phyloP scores from a whole-genome alignment of 306 rosid species.

The Prunus mira region DNA sequence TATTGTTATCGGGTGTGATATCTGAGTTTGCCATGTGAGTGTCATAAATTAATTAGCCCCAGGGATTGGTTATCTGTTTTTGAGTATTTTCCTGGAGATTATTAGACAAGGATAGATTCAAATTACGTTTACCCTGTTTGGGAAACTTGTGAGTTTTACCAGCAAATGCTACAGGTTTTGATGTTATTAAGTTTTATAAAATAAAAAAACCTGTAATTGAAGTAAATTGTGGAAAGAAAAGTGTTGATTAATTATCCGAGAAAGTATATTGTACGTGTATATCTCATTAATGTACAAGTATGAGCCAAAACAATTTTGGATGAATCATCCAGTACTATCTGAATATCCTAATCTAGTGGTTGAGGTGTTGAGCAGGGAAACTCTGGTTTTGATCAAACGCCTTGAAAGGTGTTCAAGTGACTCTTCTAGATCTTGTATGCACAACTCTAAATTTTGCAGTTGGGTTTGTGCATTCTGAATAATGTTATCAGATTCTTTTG shows the following conservation, averaged over 20 bases:
- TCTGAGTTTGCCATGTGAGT: not conserved
- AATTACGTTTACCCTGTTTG: not conserved
- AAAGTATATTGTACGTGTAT: not conserved
- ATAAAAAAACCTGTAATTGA: not conserved
- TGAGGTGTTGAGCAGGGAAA: slow-evolving; percentile 35
- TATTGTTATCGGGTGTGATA: not conserved
- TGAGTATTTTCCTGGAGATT: not conserved
- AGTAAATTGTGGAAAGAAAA: not conserved
- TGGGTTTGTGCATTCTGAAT: slow-evolving; percentile 12
- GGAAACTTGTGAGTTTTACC: not conserved
- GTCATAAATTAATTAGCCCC: not conserved
- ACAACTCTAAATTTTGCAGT: slow-evolving; percentile 16
- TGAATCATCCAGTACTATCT: not conserved
- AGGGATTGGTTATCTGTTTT: not conserved
- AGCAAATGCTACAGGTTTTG: too few species aligned
- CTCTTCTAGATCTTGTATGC: not conserved
- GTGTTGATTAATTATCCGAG: too few species aligned
- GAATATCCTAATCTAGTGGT: slow-evolving; percentile 11
- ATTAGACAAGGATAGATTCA: not conserved
- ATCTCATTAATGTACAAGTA: not conserved
- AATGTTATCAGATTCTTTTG: not conserved
- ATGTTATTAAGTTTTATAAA: too few species aligned
- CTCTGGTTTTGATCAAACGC: slow-evolving; percentile 27
- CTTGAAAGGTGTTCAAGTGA: slow-evolving; percentile 5
- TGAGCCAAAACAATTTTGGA: not conserved